Base-by-base conservation (phyloP, 139 green algal species). In the Marvania coccoides region DNA sequence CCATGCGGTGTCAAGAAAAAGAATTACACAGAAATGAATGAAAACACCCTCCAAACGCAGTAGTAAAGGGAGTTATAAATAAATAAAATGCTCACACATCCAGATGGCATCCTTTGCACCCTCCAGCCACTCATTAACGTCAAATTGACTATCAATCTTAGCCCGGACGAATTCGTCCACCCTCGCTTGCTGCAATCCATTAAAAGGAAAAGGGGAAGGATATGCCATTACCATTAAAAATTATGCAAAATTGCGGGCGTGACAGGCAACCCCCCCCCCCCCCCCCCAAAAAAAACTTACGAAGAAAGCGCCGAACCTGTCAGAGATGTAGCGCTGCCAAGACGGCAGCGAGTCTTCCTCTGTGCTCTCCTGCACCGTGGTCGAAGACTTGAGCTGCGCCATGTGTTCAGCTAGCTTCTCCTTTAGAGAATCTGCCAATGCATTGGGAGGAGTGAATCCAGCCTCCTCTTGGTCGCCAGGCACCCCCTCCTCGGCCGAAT, bases 51-150 rank as follows among this genome's bases (percentile, higher is more conserved):
- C 8, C 33, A 8, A 1, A 61, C 3, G 15, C 12, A 2, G 10
- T 14, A 15, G 29, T 5, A 1, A 26, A 5, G 54, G 6, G 31
- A 38, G 0, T 1, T 26, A 15, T 7, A 9, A 29, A 3, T 5
- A 24, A 19, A 3, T 1, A 26, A 5, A 10, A 6, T 14, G 2
- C 39, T 31, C 46, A 68, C 61, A 46, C 19, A 46, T 61, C 5
- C 19, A 61, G 31, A 61, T 65, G 4, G 69, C 69, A 34, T 76
- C 69, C 34, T 65, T 59, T 14, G 61, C 46, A 1, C 61, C 69
- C 48, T 76, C 69, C 30, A 76, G 13, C 7, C 39, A 65, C 19
- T 76, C 69, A 7, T 31, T 30, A 1, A 60, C 47, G 26, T 65
- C 61, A 65, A 76, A 76, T 15, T 47, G 19, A 7, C 10, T 47